Conservation (phyloP, 768 basidiomycete species). For the Lyophyllum semitale region DNA sequence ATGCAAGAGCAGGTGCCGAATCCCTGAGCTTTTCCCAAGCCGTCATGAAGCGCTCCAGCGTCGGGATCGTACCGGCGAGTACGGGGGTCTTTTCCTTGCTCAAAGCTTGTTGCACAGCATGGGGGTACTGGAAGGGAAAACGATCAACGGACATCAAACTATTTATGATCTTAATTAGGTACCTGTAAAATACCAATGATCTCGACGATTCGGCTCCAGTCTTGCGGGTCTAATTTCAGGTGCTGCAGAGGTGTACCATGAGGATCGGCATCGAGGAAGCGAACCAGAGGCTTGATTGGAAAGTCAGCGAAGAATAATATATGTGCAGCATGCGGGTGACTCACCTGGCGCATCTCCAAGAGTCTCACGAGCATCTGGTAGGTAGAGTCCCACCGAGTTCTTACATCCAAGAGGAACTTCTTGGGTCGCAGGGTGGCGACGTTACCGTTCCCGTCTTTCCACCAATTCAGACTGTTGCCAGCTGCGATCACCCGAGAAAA, state of each 20-base stretch:
- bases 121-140: conserved; percentile 5
- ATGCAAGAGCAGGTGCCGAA: conserved; percentile 3
- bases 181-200: conserved; percentile 14
- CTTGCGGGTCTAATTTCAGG: not conserved
- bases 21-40: conserved; percentile 12
- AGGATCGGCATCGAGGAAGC: not conserved
- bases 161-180: not conserved
- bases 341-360: conserved; percentile 12
- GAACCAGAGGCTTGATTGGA: conserved; percentile 1
- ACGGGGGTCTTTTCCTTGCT: conserved; percentile 14
- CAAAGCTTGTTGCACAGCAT: conserved; percentile 18
- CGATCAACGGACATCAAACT: not conserved
- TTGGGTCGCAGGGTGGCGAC: not conserved
- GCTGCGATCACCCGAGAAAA: not conserved
- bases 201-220: conserved; percentile 15
- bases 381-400: conserved; percentile 16
- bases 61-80: conserved; percentile 17
- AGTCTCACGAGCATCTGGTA: conserved; percentile 16
- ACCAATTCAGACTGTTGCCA: not conserved
- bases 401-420: conserved; percentile 12
- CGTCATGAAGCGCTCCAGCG: conserved; percentile 20
- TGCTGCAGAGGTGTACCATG: not conserved
- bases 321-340: not conserved
- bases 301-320: not conserved
- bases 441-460: not conserved